phyloP scores from a whole-genome alignment of 345 rosid genomes.

The Eucalyptus viminalis region DNA sequence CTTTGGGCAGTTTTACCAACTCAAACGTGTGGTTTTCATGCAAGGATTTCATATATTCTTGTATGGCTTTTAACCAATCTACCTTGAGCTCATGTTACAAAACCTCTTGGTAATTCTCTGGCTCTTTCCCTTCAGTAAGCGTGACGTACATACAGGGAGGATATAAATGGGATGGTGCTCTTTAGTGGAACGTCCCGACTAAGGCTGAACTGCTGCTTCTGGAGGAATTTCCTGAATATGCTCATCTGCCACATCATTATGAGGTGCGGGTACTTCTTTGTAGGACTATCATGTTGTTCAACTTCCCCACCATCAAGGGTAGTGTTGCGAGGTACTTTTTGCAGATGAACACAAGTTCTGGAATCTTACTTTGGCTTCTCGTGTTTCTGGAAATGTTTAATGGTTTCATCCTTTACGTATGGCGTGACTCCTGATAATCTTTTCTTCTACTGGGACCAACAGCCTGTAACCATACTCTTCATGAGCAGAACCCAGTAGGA shows the following conservation, averaged over 20 bases:
- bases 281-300: not conserved
- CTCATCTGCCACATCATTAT: not conserved
- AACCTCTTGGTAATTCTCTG: not conserved
- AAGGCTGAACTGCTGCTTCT: not conserved
- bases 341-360: not conserved
- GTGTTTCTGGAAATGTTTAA: not conserved
- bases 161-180: not conserved
- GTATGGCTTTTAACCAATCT: not conserved
- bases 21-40: not conserved
- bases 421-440: not conserved
- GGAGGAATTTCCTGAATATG: not conserved
- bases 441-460: not conserved
- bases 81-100: not conserved
- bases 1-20: not conserved
- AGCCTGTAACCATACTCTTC: not conserved
- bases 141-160: not conserved
- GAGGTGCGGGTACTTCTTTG: not conserved
- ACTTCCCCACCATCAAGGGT: not conserved
- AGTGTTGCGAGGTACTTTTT: not conserved
- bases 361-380: not conserved
- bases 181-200: not conserved
- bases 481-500: not conserved
- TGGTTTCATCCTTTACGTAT: not conserved
- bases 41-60: not conserved
- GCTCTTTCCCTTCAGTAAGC: not conserved